phyloP scores from a whole-genome alignment of 2,329 filamentous ascomycete species.

The Rhytidhysteron rufulum region DNA sequence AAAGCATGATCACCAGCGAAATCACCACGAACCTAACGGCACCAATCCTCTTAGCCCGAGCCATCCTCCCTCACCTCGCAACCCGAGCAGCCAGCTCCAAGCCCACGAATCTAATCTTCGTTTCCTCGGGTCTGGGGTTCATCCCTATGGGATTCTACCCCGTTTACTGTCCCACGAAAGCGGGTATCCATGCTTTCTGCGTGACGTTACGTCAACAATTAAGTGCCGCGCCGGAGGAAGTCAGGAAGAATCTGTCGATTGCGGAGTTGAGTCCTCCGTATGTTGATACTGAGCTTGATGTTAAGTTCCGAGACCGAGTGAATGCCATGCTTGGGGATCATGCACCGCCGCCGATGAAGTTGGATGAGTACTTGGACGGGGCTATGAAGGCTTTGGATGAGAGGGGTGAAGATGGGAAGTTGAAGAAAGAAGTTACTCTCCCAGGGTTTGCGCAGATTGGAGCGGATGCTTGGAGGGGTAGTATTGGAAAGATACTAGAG shows the following conservation, averaged over 20 bases:
- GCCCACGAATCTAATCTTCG: slow-evolving; percentile 10
- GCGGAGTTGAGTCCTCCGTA: neutral
- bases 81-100: neutral
- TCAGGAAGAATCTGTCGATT: no score
- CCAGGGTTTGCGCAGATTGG: neutral
- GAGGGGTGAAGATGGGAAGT: neutral
- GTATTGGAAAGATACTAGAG: neutral
- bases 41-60: slow-evolving; percentile 12
- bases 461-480: neutral
- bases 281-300: neutral
- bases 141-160: slow-evolving; percentile 9
- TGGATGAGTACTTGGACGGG: neutral
- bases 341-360: neutral
- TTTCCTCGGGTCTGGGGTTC: slow-evolving; percentile 12
- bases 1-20: slow-evolving; percentile 3
- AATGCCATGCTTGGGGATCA: neutral
- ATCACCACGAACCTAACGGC: slow-evolving; percentile 11
- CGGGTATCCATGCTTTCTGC: neutral
- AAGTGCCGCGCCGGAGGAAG: neutral
- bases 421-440: neutral
- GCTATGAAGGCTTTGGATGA: neutral
- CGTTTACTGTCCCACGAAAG: slow-evolving; percentile 14
- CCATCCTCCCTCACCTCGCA: slow-evolving; percentile 10
- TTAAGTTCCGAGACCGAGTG: neutral
- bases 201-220: slow-evolving; percentile 1